Evolutionary conservation across 2,329 filamentous ascomycete species (phyloP).

Genomic region (Monilinia aucupariae): DNA sequence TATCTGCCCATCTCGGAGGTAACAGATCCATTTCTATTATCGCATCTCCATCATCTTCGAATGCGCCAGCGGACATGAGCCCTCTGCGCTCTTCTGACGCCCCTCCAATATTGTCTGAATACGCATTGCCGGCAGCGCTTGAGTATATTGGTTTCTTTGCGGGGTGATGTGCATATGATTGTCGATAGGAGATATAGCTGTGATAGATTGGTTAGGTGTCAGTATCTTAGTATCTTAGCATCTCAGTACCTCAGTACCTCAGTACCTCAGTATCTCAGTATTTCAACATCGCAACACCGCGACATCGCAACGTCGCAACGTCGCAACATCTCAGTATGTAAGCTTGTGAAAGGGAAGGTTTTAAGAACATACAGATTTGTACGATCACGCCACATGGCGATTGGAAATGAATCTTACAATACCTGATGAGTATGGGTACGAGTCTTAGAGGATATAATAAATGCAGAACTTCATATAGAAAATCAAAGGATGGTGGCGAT

Average conservation of each 20-base stretch:
- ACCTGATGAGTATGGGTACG: not conserved
- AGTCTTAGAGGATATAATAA: constrained; percentile 3
- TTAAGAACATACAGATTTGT: constrained; percentile 76
- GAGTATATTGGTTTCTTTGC: constrained; percentile 72
- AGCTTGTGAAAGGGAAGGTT: constrained; percentile 3
- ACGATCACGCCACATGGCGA: constrained; percentile 96
- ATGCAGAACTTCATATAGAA: constrained; percentile 8
- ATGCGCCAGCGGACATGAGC: constrained; percentile 74
- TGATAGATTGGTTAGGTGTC: constrained; percentile 22
- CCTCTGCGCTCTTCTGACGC: constrained; percentile 63
- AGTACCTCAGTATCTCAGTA: no score
- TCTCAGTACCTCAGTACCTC: no score
- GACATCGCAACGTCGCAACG: no score
- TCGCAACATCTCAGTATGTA: constrained; percentile 17
- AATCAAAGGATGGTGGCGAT: constrained; percentile 1
- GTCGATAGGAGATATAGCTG: constrained; percentile 97
- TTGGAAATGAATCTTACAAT: constrained; percentile 16
- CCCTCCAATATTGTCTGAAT: constrained; percentile 54
- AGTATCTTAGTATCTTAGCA: constrained; percentile 18
- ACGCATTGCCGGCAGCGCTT: constrained; percentile 45
- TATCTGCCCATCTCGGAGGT: constrained; percentile 90
- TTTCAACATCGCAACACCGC: no score
- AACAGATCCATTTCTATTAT: constrained; percentile 98
- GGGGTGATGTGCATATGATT: constrained; percentile 95
- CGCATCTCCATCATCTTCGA: constrained; percentile 81